Evolutionary conservation across 2,329 filamentous ascomycete genomes (phyloP).

Genomic region (Colletotrichum godetiae): DNA sequence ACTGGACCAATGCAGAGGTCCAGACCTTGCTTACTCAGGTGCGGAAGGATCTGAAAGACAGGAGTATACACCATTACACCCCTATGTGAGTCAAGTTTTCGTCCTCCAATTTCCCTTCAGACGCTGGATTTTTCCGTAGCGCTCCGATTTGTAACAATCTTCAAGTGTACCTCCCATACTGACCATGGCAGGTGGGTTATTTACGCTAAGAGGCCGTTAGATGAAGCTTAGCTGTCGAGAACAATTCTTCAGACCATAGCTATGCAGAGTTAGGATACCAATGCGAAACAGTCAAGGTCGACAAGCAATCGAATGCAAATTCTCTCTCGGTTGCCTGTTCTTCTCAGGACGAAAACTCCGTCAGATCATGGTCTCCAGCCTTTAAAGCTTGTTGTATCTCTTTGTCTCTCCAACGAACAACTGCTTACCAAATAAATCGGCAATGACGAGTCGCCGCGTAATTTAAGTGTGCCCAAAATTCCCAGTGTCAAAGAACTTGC

Average conservation of each 20-base stretch:
- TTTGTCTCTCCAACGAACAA: too few species aligned
- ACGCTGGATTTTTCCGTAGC: background rate
- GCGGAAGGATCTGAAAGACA: background rate
- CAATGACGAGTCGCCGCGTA: too few species aligned
- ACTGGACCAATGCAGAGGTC: background rate
- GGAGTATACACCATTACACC: background rate
- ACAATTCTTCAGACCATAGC: background rate
- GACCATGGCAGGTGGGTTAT: background rate
- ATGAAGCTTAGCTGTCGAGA: background rate
- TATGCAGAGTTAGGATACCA: background rate
- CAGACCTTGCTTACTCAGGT: background rate
- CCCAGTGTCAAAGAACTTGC: too few species aligned
- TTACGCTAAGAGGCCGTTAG: background rate
- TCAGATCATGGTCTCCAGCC: too few species aligned
- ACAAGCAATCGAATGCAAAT: too few species aligned
- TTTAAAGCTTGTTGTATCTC: too few species aligned
- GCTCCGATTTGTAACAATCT: background rate
- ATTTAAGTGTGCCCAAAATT: too few species aligned
- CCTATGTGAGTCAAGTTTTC: background rate
- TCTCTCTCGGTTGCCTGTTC: too few species aligned
- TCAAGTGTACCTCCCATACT: background rate
- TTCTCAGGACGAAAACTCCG: too few species aligned
- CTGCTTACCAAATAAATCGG: too few species aligned
- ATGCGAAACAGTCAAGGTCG: too few species aligned
- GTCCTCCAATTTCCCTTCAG: background rate